Conservation (phyloP, 225 moss, liverwort and hornwort genomes). For the Neckera pumila region DNA sequence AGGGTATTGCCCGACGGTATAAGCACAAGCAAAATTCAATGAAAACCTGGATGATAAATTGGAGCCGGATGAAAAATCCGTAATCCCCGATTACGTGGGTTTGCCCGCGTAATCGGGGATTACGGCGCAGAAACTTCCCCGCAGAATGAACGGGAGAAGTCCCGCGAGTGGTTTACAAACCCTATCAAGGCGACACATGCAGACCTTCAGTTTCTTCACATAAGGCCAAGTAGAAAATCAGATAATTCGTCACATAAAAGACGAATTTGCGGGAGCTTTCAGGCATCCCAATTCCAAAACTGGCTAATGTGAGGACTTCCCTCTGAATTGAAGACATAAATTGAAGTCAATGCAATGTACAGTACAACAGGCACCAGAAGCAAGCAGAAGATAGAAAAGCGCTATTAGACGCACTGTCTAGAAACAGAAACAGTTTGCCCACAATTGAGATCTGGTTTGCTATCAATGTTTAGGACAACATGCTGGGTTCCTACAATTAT, state of each 20-base stretch:
- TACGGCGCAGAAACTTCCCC: too few species aligned
- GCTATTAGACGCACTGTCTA: too few species aligned
- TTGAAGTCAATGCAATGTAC: neutral
- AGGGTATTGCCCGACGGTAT: too few species aligned
- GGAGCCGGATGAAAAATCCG: too few species aligned
- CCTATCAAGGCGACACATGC: constrained; percentile 48
- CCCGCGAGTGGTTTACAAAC: too few species aligned
- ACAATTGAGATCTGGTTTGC: neutral
- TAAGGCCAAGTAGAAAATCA: constrained; percentile 65
- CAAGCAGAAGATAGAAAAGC: neutral
- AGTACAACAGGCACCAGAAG: neutral
- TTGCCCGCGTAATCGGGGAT: too few species aligned
- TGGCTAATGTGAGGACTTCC: constrained; percentile 12
- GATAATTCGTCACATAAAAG: constrained; percentile 66
- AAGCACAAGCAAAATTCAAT: too few species aligned
- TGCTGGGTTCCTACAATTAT: neutral
- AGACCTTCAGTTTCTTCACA: constrained; percentile 85
- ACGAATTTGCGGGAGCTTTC: constrained; percentile 85
- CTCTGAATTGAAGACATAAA: constrained; percentile 4
- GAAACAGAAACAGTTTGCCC: neutral
- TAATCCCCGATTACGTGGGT: too few species aligned
- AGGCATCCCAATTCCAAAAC: constrained; percentile 69
- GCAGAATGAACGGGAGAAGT: too few species aligned
- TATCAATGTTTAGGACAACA: neutral
- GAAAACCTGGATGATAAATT: too few species aligned